Conservation (phyloP, 148 eudicot genomes). For the Pouteria glomerata region DNA sequence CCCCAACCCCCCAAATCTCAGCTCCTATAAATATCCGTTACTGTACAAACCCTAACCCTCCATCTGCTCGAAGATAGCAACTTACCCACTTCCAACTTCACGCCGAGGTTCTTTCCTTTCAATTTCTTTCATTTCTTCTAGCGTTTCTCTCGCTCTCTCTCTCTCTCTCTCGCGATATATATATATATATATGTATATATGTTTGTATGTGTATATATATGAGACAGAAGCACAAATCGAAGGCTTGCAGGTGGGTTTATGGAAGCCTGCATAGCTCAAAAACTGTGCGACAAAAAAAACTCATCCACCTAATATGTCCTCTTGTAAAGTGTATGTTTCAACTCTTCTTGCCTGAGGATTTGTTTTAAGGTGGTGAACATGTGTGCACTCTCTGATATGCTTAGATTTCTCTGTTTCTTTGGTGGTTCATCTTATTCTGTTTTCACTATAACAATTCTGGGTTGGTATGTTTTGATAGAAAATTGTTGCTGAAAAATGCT, state of each 20-base stretch:
- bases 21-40: background rate
- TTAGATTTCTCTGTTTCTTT: background rate
- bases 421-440: background rate
- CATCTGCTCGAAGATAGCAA: too few species aligned
- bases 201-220: background rate
- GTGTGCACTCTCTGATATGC: background rate
- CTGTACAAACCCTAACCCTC: background rate
- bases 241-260: constrained; percentile 24
- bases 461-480: background rate
- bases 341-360: constrained; percentile 7
- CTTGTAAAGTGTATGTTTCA: background rate
- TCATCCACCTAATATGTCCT: background rate
- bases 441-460: background rate
- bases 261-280: constrained; percentile 36
- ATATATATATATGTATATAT: background rate
- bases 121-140: background rate
- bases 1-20: too few species aligned
- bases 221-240: constrained; percentile 30
- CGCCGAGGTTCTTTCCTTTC: background rate
- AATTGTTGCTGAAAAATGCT: background rate
- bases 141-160: too few species aligned
- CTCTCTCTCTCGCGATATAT: too few species aligned
- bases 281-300: constrained; percentile 30
- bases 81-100: background rate
- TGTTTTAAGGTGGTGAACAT: constrained; percentile 17